Percentiles rank a stretch among this genome's conserved stretches.
Evolutionary conservation across 805 yeast genomes (phyloP).

Genomic region (Pichia membranifaciens): DNA sequence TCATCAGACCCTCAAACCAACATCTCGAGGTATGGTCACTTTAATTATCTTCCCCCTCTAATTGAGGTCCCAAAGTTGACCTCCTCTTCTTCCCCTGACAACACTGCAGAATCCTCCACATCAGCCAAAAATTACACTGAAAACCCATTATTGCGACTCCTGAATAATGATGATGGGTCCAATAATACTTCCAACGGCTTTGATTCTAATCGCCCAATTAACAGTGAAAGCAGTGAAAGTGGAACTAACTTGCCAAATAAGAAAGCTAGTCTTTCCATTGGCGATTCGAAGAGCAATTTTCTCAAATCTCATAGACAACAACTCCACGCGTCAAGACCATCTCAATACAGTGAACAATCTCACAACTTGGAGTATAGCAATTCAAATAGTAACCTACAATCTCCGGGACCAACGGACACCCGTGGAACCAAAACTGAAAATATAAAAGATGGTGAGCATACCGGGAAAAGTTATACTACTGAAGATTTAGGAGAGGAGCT

Average conservation of each 20-base stretch:
- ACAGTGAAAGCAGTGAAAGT: neutral
- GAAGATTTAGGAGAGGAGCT: constrained; percentile 56
- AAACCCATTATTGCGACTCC: constrained; percentile 38
- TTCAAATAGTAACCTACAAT: neutral
- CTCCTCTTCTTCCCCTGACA: constrained; percentile 46
- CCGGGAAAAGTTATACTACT: constrained; percentile 15
- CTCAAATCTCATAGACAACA: constrained; percentile 13
- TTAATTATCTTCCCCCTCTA: constrained; percentile 66
- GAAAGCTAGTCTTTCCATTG: constrained; percentile 8
- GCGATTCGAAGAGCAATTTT: constrained; percentile 8
- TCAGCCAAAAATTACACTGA: constrained; percentile 24
- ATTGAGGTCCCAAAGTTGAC: constrained; percentile 66
- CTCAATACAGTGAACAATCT: neutral
- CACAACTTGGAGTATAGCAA: neutral
- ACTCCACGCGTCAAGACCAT: constrained; percentile 8
- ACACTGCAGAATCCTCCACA: constrained; percentile 22
- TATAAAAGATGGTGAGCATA: constrained; percentile 6
- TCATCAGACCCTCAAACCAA: constrained; percentile 46
- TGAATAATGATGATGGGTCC: constrained; percentile 31
- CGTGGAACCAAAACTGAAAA: constrained; percentile 1
- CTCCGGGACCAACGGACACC: constrained; percentile 1
- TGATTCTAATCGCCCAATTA: neutral
- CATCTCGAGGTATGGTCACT: constrained; percentile 58
- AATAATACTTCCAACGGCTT: constrained; percentile 1
- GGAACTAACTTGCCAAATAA: constrained; percentile 4